Evolutionary conservation across 202 grass and related monocot genomes (phyloP).

Genomic region (Schoenoplectus triqueter): DNA sequence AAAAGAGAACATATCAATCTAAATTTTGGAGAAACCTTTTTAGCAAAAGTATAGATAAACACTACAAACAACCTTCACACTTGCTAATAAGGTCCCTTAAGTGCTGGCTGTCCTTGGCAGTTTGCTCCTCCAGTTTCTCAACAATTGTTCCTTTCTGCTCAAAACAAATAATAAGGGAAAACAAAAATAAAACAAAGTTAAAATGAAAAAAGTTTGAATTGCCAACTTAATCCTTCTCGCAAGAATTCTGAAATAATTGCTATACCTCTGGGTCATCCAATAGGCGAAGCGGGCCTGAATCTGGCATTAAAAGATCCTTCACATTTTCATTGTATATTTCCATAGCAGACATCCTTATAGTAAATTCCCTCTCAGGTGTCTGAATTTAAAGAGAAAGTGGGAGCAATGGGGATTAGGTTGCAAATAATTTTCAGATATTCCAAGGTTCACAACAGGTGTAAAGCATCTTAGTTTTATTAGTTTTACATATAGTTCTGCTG

Average conservation of each 20-base stretch:
- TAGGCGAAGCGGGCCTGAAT: slow-evolving; percentile 81
- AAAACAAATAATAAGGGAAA: slow-evolving; percentile 28
- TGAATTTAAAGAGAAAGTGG: slow-evolving; percentile 37
- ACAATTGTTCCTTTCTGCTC: slow-evolving; percentile 92
- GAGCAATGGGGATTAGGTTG: not conserved
- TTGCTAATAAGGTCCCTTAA: slow-evolving; percentile 82
- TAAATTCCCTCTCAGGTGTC: slow-evolving; percentile 86
- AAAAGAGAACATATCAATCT: not conserved
- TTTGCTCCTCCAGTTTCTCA: slow-evolving; percentile 91
- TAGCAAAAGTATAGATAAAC: slow-evolving; percentile 30
- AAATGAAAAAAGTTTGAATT: not conserved
- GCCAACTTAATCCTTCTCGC: not conserved
- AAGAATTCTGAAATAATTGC: slow-evolving; percentile 4
- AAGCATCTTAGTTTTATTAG: not conserved
- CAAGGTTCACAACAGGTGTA: not conserved
- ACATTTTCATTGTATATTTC: slow-evolving; percentile 99
- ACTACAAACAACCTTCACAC: slow-evolving; percentile 75
- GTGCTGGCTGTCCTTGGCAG: slow-evolving; percentile 70
- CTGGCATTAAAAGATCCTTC: slow-evolving; percentile 87
- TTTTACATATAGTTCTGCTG: not conserved
- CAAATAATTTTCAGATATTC: slow-evolving; percentile 5
- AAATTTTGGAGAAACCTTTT: slow-evolving; percentile 13
- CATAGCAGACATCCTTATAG: slow-evolving; percentile 95
- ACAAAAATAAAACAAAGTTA: not conserved
- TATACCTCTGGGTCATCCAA: slow-evolving; percentile 96